Evolutionary conservation across 148 eudicot genomes (phyloP), one percentile per base, ranked within the genome.

Genomic region (Spergularia bocconei): DNA sequence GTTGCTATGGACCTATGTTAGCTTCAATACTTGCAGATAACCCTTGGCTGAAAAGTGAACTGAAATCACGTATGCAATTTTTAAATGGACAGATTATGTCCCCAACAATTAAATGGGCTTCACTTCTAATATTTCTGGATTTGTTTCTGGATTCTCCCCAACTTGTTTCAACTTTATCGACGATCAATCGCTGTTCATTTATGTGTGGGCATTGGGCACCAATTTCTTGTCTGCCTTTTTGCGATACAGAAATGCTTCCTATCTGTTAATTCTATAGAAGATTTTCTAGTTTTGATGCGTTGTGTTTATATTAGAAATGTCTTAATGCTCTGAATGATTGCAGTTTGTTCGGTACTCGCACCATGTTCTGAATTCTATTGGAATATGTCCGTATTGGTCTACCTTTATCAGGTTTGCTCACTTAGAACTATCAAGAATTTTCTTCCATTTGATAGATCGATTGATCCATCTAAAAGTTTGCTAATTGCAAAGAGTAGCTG

Each of bases 321-420:
- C 33, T 79, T 81, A 69, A 79, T 73, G 56, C 11, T 52, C 36
- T 33, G 23, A 63, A 58, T 47, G 44, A 63, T 80, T 85, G 69
- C 87, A 93, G 97, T 79, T 85, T 17, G 86, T 90, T 75, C 85
- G 98, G 82, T 93, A 93, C 79, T 86, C 86, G n/a, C 84, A 91
- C 80, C 91, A 94, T 86, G 96, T 96, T 75, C 72, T 90, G 54
- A 87, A 78, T 74, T 90, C 91, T 71, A 33, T 88, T 29, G 92
- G 89, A 52, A 80, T 72, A 66, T 82, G 93, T 70, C 91, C 90
- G 44, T 70, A 79, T 72, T 85, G 88, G 82, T 77, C 90, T 33
- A 91, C 95, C 33, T 87, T 78, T 70, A 77, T 91, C 79, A 90
- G 98, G 98, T 93, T 77, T 51, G 84, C 67, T 66, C 53, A 67